Evolutionary conservation across 345 rosid genomes (phyloP), one percentile per base, ranked within the genome.

Genomic region (Syzygium aromaticum): DNA sequence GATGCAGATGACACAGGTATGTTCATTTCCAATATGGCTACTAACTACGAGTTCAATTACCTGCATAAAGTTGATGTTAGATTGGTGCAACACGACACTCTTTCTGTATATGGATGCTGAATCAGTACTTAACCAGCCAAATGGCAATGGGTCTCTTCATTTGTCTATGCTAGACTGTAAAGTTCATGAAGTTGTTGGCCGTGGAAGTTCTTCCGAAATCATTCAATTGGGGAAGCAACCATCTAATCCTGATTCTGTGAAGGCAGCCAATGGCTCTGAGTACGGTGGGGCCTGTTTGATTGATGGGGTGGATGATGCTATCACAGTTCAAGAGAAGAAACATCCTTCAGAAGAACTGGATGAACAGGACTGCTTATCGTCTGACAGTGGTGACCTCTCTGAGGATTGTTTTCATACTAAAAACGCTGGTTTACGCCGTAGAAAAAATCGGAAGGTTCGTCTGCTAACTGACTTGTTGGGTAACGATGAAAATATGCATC

Each of bases 401-500:
- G 91, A 89, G 59, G 86, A 87, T 82, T 85, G 82, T 54, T 86
- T 87, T 52, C 88, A 52, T 83, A 92, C 89, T 88, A 89, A 87
- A 63, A 88, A 89, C n/a, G 85, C 90, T 84, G 90, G 94, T 86
- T 85, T 86, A 88, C 95, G 89, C 89, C 95, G 94, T 27, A 94
- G 92, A 84, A 95, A 92, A 94, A 57, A 92, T 84, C 93, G 93
- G 64, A 98, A 95, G 90, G 89, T 94, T 87, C 95, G 97, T 86
- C 90, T 92, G 87, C 91, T 98, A 54, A 94, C 95, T n/a, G 99
- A 98, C 52, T 91, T 98, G 90, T 85, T 96, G 91, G 88, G 92
- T 89, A 89, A 90, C 88, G 87, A 85, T 61, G 93, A 88, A 56
- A 91, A 84, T 86, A 90, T 89, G 84, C 87, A 86, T 86, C 78